Evolutionary conservation across 768 basidiomycete genomes (phyloP), one percentile per base, ranked within the genome.

Genomic region (Lentinus brumalis): DNA sequence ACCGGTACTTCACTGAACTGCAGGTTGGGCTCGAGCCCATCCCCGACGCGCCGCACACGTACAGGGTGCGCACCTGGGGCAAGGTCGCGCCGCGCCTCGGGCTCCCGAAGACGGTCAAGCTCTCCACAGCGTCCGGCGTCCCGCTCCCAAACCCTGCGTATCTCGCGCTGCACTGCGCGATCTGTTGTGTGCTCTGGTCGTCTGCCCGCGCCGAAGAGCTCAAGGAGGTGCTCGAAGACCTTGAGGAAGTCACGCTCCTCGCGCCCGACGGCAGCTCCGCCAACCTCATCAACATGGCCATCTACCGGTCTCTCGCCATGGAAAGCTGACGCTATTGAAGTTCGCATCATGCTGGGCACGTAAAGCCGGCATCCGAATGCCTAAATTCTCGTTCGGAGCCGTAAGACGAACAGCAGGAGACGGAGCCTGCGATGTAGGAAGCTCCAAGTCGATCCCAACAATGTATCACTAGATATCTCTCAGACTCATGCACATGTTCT

Each of bases 241-340:
- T 62, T 1, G 61, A 62, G n/a, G 61, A 62, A 40, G 61, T 62
- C 45, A 56, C 56, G 45, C 56, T 62, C 38, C 61, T 62, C 40
- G 61, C 61, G 26, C 44, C 61, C 26, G 61, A 62, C 39, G 61
- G 61, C 1, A 62, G 61, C 46, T 57, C 56, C 11, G 61, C 61
- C 29, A 62, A 57, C 46, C 51, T 62, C 15, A 62, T 62, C 61
- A 62, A 62, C 42, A 62, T 62, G 16, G 61, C 61, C 2, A 62
- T 62, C 32, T 62, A 62, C 45, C 50, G 56, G 26, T 62, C 61
- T 3, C 51, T 62, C 2, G 56, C 61, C 30, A 15, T 50, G n/a
- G 18, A 47, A 47, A 30, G 15, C 50, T 15, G n/a, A 15, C 26
- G 31, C 15, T 21, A 29, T 35, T 11, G 35, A 6, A 35, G 35